Base-by-base conservation (phyloP, 1,139 yeast species). In the Yamadazyma atlantica region DNA sequence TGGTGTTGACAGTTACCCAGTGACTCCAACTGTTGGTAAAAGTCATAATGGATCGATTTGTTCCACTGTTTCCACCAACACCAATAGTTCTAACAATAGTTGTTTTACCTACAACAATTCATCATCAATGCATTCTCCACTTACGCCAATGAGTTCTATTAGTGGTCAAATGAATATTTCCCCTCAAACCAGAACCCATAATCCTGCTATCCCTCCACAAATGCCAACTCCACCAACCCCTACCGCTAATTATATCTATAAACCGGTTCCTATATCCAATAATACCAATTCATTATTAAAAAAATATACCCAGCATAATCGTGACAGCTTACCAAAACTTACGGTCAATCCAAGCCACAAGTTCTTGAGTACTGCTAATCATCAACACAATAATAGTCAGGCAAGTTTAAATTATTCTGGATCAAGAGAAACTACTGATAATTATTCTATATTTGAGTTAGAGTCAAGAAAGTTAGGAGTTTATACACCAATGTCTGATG, bases 401-500 rank as follows among this genome's bases (percentile, higher is more conserved):
- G 58, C 58, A 23, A 64, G 68, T 44, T 46, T 61, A 29, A 58
- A 50, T 39, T 57, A 63, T 17, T 46, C 58, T 5, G 50, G 56
- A 14, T 53, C 63, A 25, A 50, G 54, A 37, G 59, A 55, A 9
- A 54, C 51, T 30, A 28, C 30, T 16, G 57, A 54, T 30, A 44
- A 48, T 29, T 53, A 48, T 34, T 60, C 59, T 23, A 54, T 62
- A 8, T 64, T 63, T 41, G 69, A 65, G 42, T 40, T 45, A 21
- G 66, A 60, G 37, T 55, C 52, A 23, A 47, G 55, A 29, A 49
- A 54, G 37, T 46, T 51, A 25, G 63, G 62, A 3, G 53, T 58
- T 18, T 50, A 56, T 17, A 64, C 70, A 17, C 70, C 70, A n/a
- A 48, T 60, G 34, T 62, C 66, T 37, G 66, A 60, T 38, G 62